phyloP scores from a whole-genome alignment of 768 basidiomycete species.

The Lactarius tabidus region DNA sequence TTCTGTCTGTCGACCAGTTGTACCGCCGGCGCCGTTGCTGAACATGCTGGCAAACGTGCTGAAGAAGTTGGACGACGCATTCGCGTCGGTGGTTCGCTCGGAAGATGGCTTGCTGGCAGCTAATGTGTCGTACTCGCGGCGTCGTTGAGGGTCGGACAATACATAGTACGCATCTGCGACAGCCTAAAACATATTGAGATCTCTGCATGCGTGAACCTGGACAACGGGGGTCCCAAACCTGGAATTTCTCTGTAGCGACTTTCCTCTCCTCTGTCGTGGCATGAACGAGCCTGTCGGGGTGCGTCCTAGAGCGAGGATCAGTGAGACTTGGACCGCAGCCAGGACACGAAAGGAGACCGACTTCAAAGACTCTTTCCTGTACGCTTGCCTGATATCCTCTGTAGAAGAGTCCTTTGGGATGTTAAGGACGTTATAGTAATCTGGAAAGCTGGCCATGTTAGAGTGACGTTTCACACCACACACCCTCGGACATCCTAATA shows the following conservation, averaged over 20 bases:
- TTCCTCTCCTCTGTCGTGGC: slow-evolving; percentile 68
- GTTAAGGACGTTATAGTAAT: slow-evolving; percentile 68
- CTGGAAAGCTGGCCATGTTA: slow-evolving; percentile 70
- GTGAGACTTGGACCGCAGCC: not conserved
- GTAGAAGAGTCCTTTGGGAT: slow-evolving; percentile 53
- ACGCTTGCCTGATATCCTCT: slow-evolving; percentile 72
- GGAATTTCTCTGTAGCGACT: slow-evolving; percentile 78
- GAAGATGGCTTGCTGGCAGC: slow-evolving; percentile 50
- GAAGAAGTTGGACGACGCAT: slow-evolving; percentile 72
- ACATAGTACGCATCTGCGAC: slow-evolving; percentile 95
- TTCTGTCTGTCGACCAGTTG: slow-evolving; percentile 29
- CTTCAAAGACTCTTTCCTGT: slow-evolving; percentile 78
- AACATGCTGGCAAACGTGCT: slow-evolving; percentile 72
- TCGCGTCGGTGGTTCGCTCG: slow-evolving; percentile 58
- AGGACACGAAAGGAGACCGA: slow-evolving; percentile 29
- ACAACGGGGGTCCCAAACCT: slow-evolving; percentile 42
- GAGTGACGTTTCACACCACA: not conserved
- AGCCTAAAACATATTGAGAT: slow-evolving; percentile 41
- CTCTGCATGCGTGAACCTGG: not conserved
- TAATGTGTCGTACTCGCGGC: slow-evolving; percentile 67
- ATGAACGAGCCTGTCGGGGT: slow-evolving; percentile 79
- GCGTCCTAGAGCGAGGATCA: slow-evolving; percentile 52
- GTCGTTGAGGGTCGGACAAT: slow-evolving; percentile 71
- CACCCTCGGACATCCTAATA: not conserved
- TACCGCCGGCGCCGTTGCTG: slow-evolving; percentile 30